Conservation (phyloP, 2,329 filamentous ascomycete species). For the Diaporthe eres region DNA sequence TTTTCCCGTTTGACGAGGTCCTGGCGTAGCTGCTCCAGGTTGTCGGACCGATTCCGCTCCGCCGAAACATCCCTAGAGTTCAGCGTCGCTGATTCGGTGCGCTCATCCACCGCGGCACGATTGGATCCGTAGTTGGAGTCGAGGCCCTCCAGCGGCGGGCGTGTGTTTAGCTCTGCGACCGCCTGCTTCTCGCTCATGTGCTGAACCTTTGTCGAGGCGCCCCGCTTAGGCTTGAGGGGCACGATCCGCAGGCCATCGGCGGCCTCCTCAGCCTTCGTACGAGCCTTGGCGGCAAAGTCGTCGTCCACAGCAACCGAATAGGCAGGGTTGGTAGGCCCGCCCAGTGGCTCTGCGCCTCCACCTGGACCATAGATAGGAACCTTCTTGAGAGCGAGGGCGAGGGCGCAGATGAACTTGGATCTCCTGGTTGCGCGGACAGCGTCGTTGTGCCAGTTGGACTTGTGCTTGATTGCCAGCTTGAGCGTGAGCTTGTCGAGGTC, state of each 20-base stretch:
- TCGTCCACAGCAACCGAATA: constrained; percentile 86
- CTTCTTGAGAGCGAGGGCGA: constrained; percentile 87
- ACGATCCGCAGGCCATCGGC: constrained; percentile 78
- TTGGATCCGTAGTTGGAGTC: constrained; percentile 36
- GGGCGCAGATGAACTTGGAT: constrained; percentile 97
- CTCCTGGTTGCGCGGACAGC: constrained; percentile 83
- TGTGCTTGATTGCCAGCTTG: constrained; percentile 88
- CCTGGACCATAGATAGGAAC: constrained; percentile 89
- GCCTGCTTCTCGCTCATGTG: constrained; percentile 48
- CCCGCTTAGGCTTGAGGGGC: constrained; percentile 56
- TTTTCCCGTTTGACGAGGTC: constrained; percentile 38
- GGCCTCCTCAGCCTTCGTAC: constrained; percentile 69
- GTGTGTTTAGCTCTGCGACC: constrained; percentile 47
- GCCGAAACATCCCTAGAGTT: constrained; percentile 35
- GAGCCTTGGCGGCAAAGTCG: constrained; percentile 73
- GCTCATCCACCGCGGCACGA: constrained; percentile 21
- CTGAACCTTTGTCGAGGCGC: constrained; percentile 40
- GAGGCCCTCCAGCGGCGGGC: constrained; percentile 31
- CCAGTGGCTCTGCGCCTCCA: constrained; percentile 73
- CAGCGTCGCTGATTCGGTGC: constrained; percentile 33
- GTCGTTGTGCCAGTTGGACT: constrained; percentile 94
- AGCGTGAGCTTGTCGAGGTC: constrained; percentile 91
- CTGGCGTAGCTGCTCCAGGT: constrained; percentile 38
- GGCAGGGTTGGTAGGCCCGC: constrained; percentile 79
- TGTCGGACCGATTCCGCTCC: constrained; percentile 32